phyloP scores from a whole-genome alignment of 768 basidiomycete genomes.

The Neoboletus subvelutipes region DNA sequence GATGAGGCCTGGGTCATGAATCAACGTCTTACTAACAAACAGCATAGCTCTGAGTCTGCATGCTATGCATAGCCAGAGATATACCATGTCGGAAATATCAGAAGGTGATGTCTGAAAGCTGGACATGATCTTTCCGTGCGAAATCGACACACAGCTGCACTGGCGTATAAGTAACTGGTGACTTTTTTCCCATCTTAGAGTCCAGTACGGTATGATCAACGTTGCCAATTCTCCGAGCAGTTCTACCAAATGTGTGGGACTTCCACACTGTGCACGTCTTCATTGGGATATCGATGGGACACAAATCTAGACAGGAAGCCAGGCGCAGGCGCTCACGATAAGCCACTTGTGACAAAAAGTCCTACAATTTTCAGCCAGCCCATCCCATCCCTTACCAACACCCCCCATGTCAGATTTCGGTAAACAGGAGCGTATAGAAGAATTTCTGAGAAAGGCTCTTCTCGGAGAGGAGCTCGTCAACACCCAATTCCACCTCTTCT shows the following conservation, averaged over 20 bases:
- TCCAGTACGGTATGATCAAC: too few relatives aligned
- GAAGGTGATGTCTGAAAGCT: background rate
- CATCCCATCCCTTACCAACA: background rate
- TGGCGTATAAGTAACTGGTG: too few relatives aligned
- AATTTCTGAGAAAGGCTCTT: slow-evolving; percentile 24
- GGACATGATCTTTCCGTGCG: background rate
- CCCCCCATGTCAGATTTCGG: slow-evolving; percentile 10
- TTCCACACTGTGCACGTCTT: too few relatives aligned
- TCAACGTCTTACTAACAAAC: background rate
- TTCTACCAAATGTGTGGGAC: background rate
- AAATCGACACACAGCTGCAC: background rate
- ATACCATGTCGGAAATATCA: background rate
- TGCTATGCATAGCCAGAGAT: background rate
- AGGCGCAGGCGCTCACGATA: background rate
- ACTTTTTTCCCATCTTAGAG: too few relatives aligned
- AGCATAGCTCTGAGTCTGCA: background rate
- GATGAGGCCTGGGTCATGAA: background rate
- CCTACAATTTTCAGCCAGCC: background rate
- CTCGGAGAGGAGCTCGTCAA: slow-evolving; percentile 30
- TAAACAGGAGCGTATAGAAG: slow-evolving; percentile 18
- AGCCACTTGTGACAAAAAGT: background rate
- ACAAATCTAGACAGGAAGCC: background rate
- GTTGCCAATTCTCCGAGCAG: too few relatives aligned
- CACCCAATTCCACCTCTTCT: slow-evolving; percentile 34
- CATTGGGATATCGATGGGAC: background rate